A percentile compares a stretch with the other conserved stretches of the same genome.
These are phyloP conservation scores for Fusarium sp. DNA, from an alignment of 2,329 filamentous ascomycete genomes.

Conservation along the genomic window DNA sequence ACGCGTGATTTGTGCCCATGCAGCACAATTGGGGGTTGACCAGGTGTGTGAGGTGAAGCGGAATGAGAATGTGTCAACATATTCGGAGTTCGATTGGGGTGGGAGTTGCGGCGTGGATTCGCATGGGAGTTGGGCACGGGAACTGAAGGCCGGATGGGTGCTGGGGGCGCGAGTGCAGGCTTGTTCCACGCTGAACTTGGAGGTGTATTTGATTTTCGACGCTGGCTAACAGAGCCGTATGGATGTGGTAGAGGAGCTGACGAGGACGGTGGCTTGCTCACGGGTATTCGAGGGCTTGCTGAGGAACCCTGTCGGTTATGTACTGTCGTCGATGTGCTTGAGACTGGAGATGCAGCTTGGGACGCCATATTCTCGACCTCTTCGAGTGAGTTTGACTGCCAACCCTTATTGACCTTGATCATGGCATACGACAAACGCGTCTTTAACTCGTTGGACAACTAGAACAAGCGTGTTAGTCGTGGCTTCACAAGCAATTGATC, in stretches of 20 bases:
- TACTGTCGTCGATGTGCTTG: slow-evolving; percentile 62
- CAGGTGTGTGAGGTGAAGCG: slow-evolving; percentile 55
- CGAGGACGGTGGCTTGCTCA: slow-evolving; percentile 33
- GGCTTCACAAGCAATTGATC: background rate
- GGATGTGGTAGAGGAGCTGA: slow-evolving; percentile 45
- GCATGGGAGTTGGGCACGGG: slow-evolving; percentile 43
- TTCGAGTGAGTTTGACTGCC: slow-evolving; percentile 80
- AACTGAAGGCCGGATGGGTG: slow-evolving; percentile 61
- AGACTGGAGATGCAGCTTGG: slow-evolving; percentile 69
- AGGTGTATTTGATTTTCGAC: slow-evolving; percentile 49
- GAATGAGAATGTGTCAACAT: slow-evolving; percentile 60
- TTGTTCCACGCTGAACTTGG: slow-evolving; percentile 46
- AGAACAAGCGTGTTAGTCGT: slow-evolving; percentile 31
- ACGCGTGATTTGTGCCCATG: slow-evolving; percentile 43
- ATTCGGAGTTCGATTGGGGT: slow-evolving; percentile 57
- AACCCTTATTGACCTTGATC: slow-evolving; percentile 90
- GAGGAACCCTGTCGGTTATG: slow-evolving; percentile 60
- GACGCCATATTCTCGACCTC: slow-evolving; percentile 80
- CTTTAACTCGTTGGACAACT: slow-evolving; percentile 81
- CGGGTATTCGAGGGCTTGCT: slow-evolving; percentile 60
- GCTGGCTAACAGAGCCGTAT: slow-evolving; percentile 26
- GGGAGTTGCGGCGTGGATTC: slow-evolving; percentile 60
- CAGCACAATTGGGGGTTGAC: slow-evolving; percentile 46
- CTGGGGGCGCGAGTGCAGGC: slow-evolving; percentile 60
- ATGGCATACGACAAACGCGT: slow-evolving; percentile 91